Percentiles rank a stretch among this genome's conserved stretches.
Evolutionary conservation across 2,329 filamentous ascomycete genomes (phyloP).

Genomic region (Colletotrichum eremochloae): DNA sequence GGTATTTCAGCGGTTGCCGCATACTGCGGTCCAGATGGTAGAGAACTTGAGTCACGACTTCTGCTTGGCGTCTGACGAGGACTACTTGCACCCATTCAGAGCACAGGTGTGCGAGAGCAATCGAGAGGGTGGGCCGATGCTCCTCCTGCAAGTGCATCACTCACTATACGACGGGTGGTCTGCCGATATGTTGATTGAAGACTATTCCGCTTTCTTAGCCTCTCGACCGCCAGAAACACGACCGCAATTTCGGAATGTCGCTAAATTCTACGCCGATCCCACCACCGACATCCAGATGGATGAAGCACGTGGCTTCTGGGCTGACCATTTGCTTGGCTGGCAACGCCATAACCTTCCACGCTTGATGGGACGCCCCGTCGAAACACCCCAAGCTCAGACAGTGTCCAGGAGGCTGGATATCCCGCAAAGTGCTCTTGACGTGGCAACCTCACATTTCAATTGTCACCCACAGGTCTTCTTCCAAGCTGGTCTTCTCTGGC

Average conservation of each 20-base stretch:
- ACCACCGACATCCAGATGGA: constrained; percentile 50
- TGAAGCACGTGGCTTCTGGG: constrained; percentile 75
- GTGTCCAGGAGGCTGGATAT: constrained; percentile 51
- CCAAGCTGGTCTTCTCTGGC: constrained; percentile 76
- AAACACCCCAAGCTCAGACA: constrained; percentile 47
- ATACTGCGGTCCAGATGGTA: constrained; percentile 58
- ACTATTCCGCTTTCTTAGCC: constrained; percentile 69
- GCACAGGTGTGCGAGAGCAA: constrained; percentile 64
- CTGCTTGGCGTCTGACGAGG: constrained; percentile 49
- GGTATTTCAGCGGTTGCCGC: constrained; percentile 68
- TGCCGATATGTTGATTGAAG: constrained; percentile 78
- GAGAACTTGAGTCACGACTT: constrained; percentile 56
- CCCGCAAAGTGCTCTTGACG: constrained; percentile 51
- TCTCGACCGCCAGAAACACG: constrained; percentile 52
- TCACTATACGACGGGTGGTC: constrained; percentile 96
- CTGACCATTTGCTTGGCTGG: constrained; percentile 70
- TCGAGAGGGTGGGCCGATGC: constrained; percentile 46
- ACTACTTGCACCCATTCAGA: constrained; percentile 69
- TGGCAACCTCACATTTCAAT: constrained; percentile 55
- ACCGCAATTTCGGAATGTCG: constrained; percentile 73
- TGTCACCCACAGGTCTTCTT: constrained; percentile 80
- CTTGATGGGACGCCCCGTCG: constrained; percentile 46
- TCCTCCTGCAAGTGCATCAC: constrained; percentile 78
- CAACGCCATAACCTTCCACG: constrained; percentile 68
- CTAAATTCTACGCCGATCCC: constrained; percentile 59